phyloP scores from a whole-genome alignment of 495 filamentous ascomycete species.

The Podospora pseudocomata region DNA sequence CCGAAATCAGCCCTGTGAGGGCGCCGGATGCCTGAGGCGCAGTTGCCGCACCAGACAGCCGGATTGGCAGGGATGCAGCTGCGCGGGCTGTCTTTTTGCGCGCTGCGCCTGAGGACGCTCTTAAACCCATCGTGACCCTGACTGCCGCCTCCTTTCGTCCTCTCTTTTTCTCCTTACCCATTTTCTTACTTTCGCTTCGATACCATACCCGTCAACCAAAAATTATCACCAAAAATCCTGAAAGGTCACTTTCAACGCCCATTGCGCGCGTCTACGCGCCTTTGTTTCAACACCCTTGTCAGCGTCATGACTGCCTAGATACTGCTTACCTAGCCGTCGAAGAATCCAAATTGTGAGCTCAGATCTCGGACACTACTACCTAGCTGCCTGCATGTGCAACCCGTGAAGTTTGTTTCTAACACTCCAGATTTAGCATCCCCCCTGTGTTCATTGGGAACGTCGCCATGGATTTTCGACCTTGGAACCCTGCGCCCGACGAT shows the following conservation, averaged over 20 bases:
- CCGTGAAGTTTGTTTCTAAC: not conserved
- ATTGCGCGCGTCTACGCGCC: no score
- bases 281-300: not conserved
- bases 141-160: not conserved
- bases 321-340: not conserved
- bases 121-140: constrained; percentile 4
- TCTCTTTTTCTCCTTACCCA: constrained; percentile 4
- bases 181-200: not conserved
- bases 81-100: not conserved
- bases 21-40: constrained; percentile 3
- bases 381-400: not conserved
- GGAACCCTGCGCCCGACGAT: not conserved
- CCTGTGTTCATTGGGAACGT: not conserved
- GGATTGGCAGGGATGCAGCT: not conserved
- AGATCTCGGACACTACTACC: not conserved
- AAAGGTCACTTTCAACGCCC: no score
- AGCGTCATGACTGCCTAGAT: not conserved
- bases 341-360: not conserved
- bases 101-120: constrained; percentile 4
- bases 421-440: not conserved
- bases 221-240: no score
- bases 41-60: not conserved
- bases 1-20: constrained; percentile 10
- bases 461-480: not conserved
- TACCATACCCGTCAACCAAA: not conserved